Evolutionary conservation across 2,329 filamentous ascomycete genomes (phyloP), one percentile per base, ranked within the genome.

Genomic region (Endothia cerciana): DNA sequence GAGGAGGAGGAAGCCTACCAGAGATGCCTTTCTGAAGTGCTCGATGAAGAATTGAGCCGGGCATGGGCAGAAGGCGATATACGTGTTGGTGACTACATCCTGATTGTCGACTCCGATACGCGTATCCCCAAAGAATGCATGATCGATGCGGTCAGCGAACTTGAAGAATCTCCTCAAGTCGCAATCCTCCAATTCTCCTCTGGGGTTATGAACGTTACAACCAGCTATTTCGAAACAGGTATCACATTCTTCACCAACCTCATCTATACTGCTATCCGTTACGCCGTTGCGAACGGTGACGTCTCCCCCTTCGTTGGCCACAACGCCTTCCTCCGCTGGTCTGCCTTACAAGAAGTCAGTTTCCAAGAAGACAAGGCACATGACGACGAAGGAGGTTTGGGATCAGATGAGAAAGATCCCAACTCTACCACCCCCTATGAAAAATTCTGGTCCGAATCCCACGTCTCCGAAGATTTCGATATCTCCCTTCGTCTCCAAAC

Each of bases 21-120:
- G 75, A 77, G 82, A 72, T 83, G 86, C 67, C 82, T 94, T 51
- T 84, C 87, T 70, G 85, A 90, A 66, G 85, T 90, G 22, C 82
- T 94, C 45, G 84, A 88, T 57, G 86, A 89, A 59, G 64, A 60
- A 33, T 83, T 91, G 65, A 87, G 88, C 22, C 86, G 89, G 36
- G 90, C 90, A 36, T 91, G 90, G 90, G 92, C 92, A 22, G 91
- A 93, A 74, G 93, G 92, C 68, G 93, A 95, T 76, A 90, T 97
- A 71, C 91, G 92, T 61, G 82, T 96, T 28, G 93, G 93, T 64
- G 92, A 96, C 77, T 94, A 93, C 76, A 92, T 94, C 67, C 80
- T 91, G 40, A 80, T 94, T 67, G 91, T 93, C 73, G 90, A 93
- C 78, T 93, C 90, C 1, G 91, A 93, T 76, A 93, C 91, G 38